Conservation (phyloP, 352 stramenopile species). For the Globisporangium lucens region DNA sequence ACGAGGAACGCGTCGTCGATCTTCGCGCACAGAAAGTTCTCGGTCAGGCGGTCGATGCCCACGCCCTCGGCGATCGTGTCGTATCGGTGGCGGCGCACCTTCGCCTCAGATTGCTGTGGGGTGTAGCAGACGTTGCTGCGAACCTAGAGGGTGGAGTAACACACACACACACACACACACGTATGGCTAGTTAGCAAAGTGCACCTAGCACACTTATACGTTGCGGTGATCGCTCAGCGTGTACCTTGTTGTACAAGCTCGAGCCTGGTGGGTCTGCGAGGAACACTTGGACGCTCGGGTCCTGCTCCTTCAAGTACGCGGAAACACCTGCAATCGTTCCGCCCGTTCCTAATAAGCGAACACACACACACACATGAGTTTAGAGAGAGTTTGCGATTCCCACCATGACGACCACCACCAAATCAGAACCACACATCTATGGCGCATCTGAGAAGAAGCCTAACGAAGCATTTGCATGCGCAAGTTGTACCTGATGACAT, state of each 20-base stretch:
- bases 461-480: neutral
- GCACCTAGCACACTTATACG: neutral
- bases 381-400: neutral
- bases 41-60: conserved; percentile 95
- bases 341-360: conserved; percentile 77
- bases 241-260: conserved; percentile 94
- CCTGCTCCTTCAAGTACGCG: conserved; percentile 90
- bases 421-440: neutral
- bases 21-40: conserved; percentile 92
- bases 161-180: neutral
- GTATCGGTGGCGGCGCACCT: conserved; percentile 88
- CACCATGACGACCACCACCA: neutral
- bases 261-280: conserved; percentile 97
- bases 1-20: conserved; percentile 90
- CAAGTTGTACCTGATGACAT: conserved; percentile 91
- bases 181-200: neutral
- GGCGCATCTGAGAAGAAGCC: neutral
- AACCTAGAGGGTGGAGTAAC: conserved; percentile 29
- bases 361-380: neutral
- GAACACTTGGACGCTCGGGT: conserved; percentile 86
- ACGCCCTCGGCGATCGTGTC: conserved; percentile 98
- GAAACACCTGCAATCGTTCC: conserved; percentile 97
- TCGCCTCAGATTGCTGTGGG: conserved; percentile 91
- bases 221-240: neutral
- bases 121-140: conserved; percentile 96